Percentiles rank a stretch among this genome's conserved stretches.
These are phyloP conservation scores for Orobanche coerulescens DNA, from an alignment of 257 asterid genomes.

Conservation along the genomic window DNA sequence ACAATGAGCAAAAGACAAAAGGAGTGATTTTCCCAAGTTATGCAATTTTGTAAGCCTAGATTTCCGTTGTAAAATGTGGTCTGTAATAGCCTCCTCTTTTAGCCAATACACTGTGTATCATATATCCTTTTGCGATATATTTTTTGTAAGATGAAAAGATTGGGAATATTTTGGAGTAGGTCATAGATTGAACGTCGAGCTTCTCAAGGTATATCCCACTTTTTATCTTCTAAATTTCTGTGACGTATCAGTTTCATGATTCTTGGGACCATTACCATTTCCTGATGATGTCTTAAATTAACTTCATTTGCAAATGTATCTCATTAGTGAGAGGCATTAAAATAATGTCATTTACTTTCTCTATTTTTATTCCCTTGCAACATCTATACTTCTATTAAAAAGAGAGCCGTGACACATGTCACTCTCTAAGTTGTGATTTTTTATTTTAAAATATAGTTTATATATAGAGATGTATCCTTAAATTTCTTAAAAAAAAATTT, in stretches of 20 bases:
- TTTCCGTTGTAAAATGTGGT: background rate
- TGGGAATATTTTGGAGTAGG: conserved; percentile 16
- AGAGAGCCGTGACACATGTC: too few relatives aligned
- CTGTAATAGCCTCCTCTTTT: background rate
- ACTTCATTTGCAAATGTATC: too few relatives aligned
- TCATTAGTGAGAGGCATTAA: too few relatives aligned
- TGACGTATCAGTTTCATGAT: background rate
- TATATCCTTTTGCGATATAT: conserved; percentile 6
- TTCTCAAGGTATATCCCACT: background rate
- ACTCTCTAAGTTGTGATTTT: too few relatives aligned
- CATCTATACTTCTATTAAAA: too few relatives aligned
- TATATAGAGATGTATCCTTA: too few relatives aligned
- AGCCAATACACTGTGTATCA: conserved; percentile 12
- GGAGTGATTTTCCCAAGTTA: conserved; percentile 30
- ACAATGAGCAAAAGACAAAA: conserved; percentile 72
- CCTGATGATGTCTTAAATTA: too few relatives aligned
- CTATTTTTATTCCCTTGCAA: too few relatives aligned
- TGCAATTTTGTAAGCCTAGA: conserved; percentile 27
- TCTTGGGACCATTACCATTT: background rate
- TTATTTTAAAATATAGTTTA: too few relatives aligned
- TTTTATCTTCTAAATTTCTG: background rate
- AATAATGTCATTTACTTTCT: too few relatives aligned
- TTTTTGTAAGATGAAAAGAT: background rate
- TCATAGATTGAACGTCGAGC: background rate
- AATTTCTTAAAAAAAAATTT: too few relatives aligned